Evolutionary conservation across 148 eudicot genomes (phyloP).

Genomic region (Fagopyrum homotropicum): DNA sequence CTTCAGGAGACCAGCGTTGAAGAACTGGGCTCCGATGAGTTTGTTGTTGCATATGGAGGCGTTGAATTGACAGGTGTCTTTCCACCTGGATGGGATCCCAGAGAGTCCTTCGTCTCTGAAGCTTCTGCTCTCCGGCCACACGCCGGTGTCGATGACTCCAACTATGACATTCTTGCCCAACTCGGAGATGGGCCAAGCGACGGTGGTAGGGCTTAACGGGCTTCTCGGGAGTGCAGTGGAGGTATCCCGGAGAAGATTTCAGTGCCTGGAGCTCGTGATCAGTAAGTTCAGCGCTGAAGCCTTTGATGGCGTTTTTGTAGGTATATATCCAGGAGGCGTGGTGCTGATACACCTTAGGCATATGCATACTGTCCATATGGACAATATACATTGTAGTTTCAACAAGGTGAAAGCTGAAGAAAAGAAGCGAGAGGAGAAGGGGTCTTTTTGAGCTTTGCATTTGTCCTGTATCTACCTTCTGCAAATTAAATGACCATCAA

Average conservation of each 20-base stretch:
- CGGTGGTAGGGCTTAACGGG: not conserved
- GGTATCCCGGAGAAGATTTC: not conserved
- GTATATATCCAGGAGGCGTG: not conserved
- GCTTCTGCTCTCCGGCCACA: constrained; percentile 13
- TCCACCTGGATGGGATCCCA: not conserved
- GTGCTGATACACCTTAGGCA: no score
- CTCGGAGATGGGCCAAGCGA: not conserved
- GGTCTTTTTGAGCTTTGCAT: no score
- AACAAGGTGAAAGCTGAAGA: no score
- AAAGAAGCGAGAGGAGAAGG: no score
- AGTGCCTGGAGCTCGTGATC: not conserved
- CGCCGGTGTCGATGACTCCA: constrained; percentile 8
- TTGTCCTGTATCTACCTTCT: no score
- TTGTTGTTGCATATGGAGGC: constrained; percentile 10
- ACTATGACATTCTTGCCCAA: constrained; percentile 2
- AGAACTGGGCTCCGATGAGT: constrained; percentile 10
- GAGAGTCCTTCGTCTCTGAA: not conserved
- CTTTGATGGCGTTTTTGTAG: constrained; percentile 11
- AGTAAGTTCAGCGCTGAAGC: constrained; percentile 10
- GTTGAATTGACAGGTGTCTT: constrained; percentile 9
- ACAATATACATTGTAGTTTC: no score
- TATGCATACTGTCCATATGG: no score
- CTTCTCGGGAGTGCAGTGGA: not conserved
- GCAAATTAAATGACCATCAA: no score
- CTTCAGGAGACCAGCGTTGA: not conserved